phyloP scores from a whole-genome alignment of 228 moss, liverwort and hornwort genomes.

The Sphagnum magellanicum region DNA sequence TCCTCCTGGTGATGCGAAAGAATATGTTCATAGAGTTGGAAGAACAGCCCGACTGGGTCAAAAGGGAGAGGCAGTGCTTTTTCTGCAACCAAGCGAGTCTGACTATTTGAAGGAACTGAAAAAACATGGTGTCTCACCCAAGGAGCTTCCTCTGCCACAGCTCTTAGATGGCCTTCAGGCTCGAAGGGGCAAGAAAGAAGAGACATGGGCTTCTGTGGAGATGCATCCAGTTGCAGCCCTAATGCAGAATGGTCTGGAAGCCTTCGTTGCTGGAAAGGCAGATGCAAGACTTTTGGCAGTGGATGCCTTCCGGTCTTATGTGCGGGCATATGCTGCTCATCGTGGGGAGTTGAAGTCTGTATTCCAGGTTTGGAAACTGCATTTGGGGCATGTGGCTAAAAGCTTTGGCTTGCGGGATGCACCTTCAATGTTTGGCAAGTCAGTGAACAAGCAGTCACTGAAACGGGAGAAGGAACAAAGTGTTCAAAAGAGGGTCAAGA shows the following conservation, averaged over 20 bases:
- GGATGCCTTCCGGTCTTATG: slow-evolving; percentile 84
- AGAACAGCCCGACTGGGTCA: slow-evolving; percentile 94
- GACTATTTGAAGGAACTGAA: slow-evolving; percentile 76
- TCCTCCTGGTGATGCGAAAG: slow-evolving; percentile 96
- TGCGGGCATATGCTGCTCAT: slow-evolving; percentile 95
- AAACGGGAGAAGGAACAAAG: slow-evolving; percentile 50
- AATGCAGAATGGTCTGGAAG: slow-evolving; percentile 90
- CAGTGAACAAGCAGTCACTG: slow-evolving; percentile 54
- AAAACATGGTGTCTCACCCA: slow-evolving; percentile 75
- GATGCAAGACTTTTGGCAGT: slow-evolving; percentile 70
- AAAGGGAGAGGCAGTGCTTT: slow-evolving; percentile 86
- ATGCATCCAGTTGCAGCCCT: slow-evolving; percentile 81
- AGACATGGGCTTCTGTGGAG: slow-evolving; percentile 51
- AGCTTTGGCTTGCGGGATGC: slow-evolving; percentile 89
- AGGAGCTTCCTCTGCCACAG: slow-evolving; percentile 62
- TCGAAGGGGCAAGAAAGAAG: slow-evolving; percentile 46
- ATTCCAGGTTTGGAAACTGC: slow-evolving; percentile 89
- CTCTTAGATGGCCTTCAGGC: slow-evolving; percentile 73
- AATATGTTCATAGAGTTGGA: slow-evolving; percentile 98
- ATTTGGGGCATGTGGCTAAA: slow-evolving; percentile 94
- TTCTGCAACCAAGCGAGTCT: slow-evolving; percentile 84
- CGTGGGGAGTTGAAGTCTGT: slow-evolving; percentile 86
- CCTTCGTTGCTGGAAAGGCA: slow-evolving; percentile 76
- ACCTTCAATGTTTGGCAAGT: slow-evolving; percentile 75
- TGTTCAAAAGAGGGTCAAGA: slow-evolving; percentile 28